Conservation (phyloP, 306 rosid genomes). For the Quercus bicolor region DNA sequence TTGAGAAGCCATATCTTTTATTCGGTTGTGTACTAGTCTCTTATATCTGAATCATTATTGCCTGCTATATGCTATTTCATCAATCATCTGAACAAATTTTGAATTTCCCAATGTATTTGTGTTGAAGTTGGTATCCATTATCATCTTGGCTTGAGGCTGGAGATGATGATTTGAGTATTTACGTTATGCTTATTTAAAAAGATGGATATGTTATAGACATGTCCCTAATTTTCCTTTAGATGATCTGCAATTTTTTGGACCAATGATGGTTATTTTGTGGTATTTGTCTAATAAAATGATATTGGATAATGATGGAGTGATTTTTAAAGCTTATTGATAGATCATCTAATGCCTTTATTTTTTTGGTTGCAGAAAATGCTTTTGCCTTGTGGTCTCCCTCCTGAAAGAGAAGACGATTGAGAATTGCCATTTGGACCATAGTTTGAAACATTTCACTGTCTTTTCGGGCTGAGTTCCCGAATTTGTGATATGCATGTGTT, state of each 20-base stretch:
- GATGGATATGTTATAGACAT: not conserved
- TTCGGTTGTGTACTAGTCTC: not conserved
- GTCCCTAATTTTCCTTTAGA: not conserved
- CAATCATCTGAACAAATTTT: not conserved
- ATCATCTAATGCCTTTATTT: not conserved
- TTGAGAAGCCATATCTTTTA: not conserved
- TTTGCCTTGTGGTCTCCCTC: constrained; percentile 90
- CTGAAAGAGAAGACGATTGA: constrained; percentile 88
- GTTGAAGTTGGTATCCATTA: not conserved
- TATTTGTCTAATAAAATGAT: not conserved
- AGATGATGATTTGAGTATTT: not conserved
- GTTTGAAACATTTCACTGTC: not conserved
- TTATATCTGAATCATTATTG: not conserved
- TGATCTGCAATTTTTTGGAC: not conserved
- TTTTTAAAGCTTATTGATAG: not conserved
- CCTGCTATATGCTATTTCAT: not conserved
- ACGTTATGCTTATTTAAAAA: not conserved
- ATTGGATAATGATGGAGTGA: not conserved
- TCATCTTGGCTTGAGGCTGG: not conserved
- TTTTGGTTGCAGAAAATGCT: constrained; percentile 72
- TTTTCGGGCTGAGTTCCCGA: not conserved
- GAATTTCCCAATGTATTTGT: not conserved
- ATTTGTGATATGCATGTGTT: not conserved
- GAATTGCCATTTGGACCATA: constrained; percentile 7
- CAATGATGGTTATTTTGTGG: not conserved